These are phyloP conservation scores for Solanum piurae DNA, from an alignment of 257 asterid species.

Conservation along the genomic window DNA sequence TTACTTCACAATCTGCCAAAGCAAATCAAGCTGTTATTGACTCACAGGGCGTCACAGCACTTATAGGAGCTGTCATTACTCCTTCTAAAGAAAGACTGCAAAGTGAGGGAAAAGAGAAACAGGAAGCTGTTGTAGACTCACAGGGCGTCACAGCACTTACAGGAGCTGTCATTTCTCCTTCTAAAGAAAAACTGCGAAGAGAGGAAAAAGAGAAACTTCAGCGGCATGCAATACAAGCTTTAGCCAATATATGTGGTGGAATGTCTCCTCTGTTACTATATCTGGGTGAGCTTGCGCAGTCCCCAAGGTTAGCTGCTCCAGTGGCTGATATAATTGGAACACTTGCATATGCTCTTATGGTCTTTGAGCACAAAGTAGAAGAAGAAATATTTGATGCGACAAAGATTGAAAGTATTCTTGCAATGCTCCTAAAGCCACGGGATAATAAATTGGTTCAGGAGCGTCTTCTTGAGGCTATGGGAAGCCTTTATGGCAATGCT, in stretches of 20 bases:
- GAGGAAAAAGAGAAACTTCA: constrained; percentile 65
- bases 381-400: constrained; percentile 38
- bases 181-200: constrained; percentile 64
- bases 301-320: constrained; percentile 79
- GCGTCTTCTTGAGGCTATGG: constrained; percentile 80
- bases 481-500: constrained; percentile 56
- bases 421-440: constrained; percentile 71
- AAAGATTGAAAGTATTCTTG: constrained; percentile 48
- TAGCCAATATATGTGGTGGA: constrained; percentile 70
- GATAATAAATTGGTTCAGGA: constrained; percentile 77
- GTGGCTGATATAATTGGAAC: constrained; percentile 86
- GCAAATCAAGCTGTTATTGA: constrained; percentile 56
- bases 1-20: constrained; percentile 47
- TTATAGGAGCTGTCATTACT: constrained; percentile 66
- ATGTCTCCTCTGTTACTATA: constrained; percentile 48
- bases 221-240: constrained; percentile 51
- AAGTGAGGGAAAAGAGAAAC: constrained; percentile 59
- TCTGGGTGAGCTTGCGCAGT: constrained; percentile 80
- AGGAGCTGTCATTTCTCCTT: constrained; percentile 73
- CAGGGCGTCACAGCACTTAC: constrained; percentile 59
- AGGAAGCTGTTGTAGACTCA: constrained; percentile 41
- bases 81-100: constrained; percentile 75
- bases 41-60: constrained; percentile 53
- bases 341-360: constrained; percentile 70
- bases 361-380: constrained; percentile 37